Conservation (phyloP, 768 basidiomycete genomes). For the Lactifluus volemus region DNA sequence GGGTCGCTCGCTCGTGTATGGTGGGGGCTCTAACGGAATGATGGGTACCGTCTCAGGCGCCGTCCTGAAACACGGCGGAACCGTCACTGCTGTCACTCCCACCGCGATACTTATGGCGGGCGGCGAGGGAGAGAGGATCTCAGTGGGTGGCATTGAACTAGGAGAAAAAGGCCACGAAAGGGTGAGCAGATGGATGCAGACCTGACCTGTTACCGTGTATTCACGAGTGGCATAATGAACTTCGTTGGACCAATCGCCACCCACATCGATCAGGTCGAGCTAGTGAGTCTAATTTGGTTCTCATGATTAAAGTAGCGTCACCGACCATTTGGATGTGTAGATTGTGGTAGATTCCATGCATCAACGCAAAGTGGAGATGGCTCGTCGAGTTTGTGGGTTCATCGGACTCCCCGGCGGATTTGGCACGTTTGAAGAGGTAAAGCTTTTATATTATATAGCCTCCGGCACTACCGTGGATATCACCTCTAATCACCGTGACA, state of each 20-base stretch:
- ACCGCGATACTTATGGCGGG: conserved; percentile 61
- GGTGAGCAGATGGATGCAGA: conserved; percentile 23
- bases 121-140: conserved; percentile 48
- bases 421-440: conserved; percentile 91
- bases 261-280: neutral
- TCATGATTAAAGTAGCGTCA: neutral
- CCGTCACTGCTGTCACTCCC: conserved; percentile 72
- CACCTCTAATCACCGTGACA: conserved; percentile 22
- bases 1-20: conserved; percentile 69
- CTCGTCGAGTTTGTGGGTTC: conserved; percentile 69
- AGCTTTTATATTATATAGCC: neutral
- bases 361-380: conserved; percentile 89
- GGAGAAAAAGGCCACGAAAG: conserved; percentile 28
- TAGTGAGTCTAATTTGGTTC: neutral
- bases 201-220: neutral
- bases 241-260: neutral
- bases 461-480: neutral
- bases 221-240: neutral
- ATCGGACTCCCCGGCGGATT: conserved; percentile 88
- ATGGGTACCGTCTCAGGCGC: conserved; percentile 78
- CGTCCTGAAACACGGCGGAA: conserved; percentile 56
- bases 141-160: conserved; percentile 23
- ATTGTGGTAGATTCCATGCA: conserved; percentile 78
- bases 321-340: conserved; percentile 25
- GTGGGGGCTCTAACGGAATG: conserved; percentile 73